Base-by-base conservation (phyloP, 2,329 filamentous ascomycete species). In the Colletotrichum phormii region DNA sequence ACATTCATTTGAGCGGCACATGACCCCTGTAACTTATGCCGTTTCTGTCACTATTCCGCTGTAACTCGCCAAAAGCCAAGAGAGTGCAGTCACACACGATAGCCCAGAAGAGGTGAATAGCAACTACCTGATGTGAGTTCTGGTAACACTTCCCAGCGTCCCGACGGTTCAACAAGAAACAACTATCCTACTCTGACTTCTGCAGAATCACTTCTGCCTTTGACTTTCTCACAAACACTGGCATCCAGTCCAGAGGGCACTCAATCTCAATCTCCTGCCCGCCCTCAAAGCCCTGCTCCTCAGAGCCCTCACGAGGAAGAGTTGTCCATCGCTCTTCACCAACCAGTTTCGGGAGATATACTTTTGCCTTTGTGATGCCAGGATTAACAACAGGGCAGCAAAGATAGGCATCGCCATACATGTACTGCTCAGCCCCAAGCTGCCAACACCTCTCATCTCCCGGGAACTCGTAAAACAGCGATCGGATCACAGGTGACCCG, bases 381-480 rank as follows among this genome's bases (percentile, higher is more conserved):
- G 87, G 78, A n/a, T 83, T 77, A 66, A 92, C 76, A 0, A 93
- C 84, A 0, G 91, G 90, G 13, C 84, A 87, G 9, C 88, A 85
- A 13, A 93, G 81, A 76, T 92, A 92, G 77, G 86, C 88, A n/a
- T 81, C 77, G 0, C 91, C 91, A 76, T 87, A 93, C 86, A 93
- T 89, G 77, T 92, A 93, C 81, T 92, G 86, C 37, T 86, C 85
- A 64, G 37, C 37, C 37, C 90, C 88, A 3, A 91, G 77, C 5
- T 86, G 83, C 91, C 91, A 93, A 18, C 84, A 82, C 68, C 77
- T 79, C 15, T 79, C 60, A 71, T 93, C 90, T 0, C 80, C 71
- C 0, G 90, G 90, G 71, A 92, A 93, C 71, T 91, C 90, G 74
- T 90, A 91, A 77, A 93, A 93, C 13, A 90, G 77, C 0, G 90